A percentile compares a stretch with the other conserved stretches of the same genome.
These are phyloP conservation scores for Odonthalia washingtoniensis DNA, from an alignment of 31 red algal species.

Conservation along the genomic window DNA sequence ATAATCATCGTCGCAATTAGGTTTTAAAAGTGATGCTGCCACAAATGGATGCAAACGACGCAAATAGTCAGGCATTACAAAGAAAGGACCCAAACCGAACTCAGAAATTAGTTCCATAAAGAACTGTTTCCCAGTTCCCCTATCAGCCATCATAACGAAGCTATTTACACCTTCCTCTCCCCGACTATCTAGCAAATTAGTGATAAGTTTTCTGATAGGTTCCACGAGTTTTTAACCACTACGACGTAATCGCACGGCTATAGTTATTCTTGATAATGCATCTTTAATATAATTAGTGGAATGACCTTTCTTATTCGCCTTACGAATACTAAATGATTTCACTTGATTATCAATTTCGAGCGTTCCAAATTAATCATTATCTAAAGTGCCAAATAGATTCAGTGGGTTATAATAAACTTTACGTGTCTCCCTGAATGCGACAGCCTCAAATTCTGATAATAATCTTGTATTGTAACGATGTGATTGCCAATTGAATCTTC, in stretches of 20 bases:
- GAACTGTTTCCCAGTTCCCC: too few relatives aligned
- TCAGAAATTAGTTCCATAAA: too few relatives aligned
- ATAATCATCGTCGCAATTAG: too few relatives aligned
- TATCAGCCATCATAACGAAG: too few relatives aligned
- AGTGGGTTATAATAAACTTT: background rate
- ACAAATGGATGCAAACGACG: too few relatives aligned
- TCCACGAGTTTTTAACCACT: background rate
- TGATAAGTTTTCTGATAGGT: background rate
- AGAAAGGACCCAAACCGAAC: too few relatives aligned
- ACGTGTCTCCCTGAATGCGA: background rate
- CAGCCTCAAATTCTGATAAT: background rate
- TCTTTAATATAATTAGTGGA: background rate
- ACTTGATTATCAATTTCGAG: background rate
- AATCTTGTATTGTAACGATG: background rate
- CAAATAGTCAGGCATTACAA: too few relatives aligned
- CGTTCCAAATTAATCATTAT: background rate
- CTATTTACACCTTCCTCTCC: slow-evolving; percentile 27
- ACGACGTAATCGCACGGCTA: background rate
- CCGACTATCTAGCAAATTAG: background rate
- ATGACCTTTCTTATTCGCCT: background rate
- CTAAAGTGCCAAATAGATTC: background rate
- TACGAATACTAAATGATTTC: background rate
- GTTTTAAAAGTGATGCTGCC: too few relatives aligned
- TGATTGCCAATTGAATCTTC: background rate
- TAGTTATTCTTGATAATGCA: background rate